Percentiles rank a stretch among this genome's conserved stretches.
phyloP scores from a whole-genome alignment of 2,329 filamentous ascomycete genomes.

The Xylaria sp. region DNA sequence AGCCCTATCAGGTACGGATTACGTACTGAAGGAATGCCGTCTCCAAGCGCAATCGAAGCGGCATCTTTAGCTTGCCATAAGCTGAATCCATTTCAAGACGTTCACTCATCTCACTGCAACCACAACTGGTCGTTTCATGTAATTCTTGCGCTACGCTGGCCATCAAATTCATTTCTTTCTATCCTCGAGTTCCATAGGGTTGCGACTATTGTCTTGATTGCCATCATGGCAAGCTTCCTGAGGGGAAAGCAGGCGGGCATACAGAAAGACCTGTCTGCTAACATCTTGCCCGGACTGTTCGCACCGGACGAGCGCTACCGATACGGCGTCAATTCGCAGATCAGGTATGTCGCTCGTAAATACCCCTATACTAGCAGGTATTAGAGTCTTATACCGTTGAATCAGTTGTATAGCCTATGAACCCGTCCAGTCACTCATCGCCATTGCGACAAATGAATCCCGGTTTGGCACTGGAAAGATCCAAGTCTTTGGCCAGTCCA shows the following conservation, averaged over 20 bases:
- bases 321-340: conserved; percentile 75
- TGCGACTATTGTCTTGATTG: neutral
- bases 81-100: neutral
- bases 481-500: conserved; percentile 77
- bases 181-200: neutral
- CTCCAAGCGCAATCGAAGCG: no score
- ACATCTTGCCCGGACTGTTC: conserved; percentile 72
- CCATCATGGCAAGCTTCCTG: conserved; percentile 75
- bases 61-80: neutral
- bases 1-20: neutral
- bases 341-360: conserved; percentile 48
- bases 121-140: neutral
- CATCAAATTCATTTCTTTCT: neutral
- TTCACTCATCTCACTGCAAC: neutral
- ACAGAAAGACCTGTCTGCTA: conserved; percentile 81
- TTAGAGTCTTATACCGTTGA: conserved; percentile 1
- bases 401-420: conserved; percentile 81
- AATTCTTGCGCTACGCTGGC: neutral
- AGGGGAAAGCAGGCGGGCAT: conserved; percentile 91
- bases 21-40: neutral
- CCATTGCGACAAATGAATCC: conserved; percentile 83
- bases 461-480: conserved; percentile 82
- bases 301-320: conserved; percentile 75
- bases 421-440: conserved; percentile 86
- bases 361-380: neutral